Evolutionary conservation across 768 basidiomycete genomes (phyloP).

Genomic region (Dioszegia crocea): DNA sequence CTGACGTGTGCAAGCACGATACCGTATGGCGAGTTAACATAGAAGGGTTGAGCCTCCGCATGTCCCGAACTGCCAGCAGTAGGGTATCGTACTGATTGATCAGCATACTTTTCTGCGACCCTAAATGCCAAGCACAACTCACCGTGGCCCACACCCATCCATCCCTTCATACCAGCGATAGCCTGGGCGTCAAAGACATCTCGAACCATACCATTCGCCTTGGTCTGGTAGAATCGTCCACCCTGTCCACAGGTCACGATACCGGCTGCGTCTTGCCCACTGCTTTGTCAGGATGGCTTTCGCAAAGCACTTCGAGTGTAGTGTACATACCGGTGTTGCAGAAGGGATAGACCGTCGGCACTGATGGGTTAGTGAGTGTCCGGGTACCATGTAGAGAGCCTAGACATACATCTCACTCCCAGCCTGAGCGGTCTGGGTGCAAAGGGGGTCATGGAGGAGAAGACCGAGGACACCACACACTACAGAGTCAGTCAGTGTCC

Average conservation of each 20-base stretch:
- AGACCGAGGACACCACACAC: slow-evolving; percentile 94
- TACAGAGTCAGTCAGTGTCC: slow-evolving; percentile 36
- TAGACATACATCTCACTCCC: slow-evolving; percentile 69
- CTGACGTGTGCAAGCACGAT: slow-evolving; percentile 95
- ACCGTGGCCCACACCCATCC: slow-evolving; percentile 99
- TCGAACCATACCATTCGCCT: slow-evolving; percentile 98
- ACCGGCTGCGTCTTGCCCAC: slow-evolving; percentile 97
- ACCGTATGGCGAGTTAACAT: slow-evolving; percentile 99
- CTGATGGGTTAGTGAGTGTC: too few relatives aligned
- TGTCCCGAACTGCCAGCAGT: slow-evolving; percentile 96
- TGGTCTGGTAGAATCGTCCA: slow-evolving; percentile 95
- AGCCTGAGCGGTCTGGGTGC: slow-evolving; percentile 59
- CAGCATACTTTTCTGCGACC: background rate
- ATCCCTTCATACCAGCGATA: slow-evolving; percentile 72
- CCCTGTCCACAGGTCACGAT: slow-evolving; percentile 93
- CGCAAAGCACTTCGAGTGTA: background rate
- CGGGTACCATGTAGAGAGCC: background rate
- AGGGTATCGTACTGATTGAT: slow-evolving; percentile 77
- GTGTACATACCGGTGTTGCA: slow-evolving; percentile 67
- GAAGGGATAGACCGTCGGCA: slow-evolving; percentile 82
- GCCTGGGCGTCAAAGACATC: slow-evolving; percentile 86
- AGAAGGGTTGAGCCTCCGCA: slow-evolving; percentile 97
- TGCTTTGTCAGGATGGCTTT: slow-evolving; percentile 4
- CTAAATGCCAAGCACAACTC: slow-evolving; percentile 24
- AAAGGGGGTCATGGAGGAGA: slow-evolving; percentile 65